phyloP scores from a whole-genome alignment of 352 stramenopile genomes.

The Globisporangium middletonii region DNA sequence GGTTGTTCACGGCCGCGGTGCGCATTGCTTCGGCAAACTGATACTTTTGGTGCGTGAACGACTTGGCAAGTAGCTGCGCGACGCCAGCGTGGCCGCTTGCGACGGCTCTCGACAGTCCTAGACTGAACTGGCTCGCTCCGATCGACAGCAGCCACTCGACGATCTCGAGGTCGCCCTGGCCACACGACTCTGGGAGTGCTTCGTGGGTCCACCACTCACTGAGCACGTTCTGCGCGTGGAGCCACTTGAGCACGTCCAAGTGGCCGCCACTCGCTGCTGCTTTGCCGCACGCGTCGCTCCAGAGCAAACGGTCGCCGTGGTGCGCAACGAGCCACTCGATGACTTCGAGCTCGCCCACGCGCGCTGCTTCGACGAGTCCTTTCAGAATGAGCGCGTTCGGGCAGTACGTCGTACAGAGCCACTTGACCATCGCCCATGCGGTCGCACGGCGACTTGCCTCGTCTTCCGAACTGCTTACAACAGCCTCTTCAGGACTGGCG shows the following conservation, averaged over 20 bases:
- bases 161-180: background rate
- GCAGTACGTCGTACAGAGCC: slow-evolving; percentile 6
- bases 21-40: background rate
- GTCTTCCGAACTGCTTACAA: background rate
- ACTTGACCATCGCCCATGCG: slow-evolving; percentile 1
- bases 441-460: background rate
- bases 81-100: background rate
- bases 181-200: background rate
- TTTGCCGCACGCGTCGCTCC: background rate
- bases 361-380: background rate
- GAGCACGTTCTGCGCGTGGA: background rate
- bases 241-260: slow-evolving; percentile 1
- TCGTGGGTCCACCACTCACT: background rate
- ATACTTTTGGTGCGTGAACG: background rate
- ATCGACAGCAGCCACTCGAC: background rate
- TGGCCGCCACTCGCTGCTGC: slow-evolving; percentile 1
- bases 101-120: background rate
- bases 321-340: slow-evolving; percentile 2
- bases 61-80: background rate
- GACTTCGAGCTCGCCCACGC: background rate
- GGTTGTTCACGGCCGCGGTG: background rate
- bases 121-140: background rate
- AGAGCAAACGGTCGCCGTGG: background rate
- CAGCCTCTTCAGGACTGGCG: background rate
- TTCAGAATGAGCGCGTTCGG: background rate